These are phyloP conservation scores for Cladosporium sp. DNA, from an alignment of 2,329 filamentous ascomycete species.

Conservation along the genomic window DNA sequence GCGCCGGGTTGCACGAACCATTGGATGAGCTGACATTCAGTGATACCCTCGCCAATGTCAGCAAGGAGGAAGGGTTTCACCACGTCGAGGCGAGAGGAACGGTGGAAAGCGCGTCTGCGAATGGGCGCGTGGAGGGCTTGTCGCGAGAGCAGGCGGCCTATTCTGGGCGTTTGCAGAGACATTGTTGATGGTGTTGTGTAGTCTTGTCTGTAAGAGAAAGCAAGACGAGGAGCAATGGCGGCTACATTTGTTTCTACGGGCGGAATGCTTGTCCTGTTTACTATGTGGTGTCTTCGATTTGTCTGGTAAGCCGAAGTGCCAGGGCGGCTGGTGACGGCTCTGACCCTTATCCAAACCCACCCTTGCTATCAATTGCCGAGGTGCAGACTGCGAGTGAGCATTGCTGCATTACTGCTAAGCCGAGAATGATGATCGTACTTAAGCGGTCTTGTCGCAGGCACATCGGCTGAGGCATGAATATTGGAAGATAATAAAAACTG, in stretches of 20 bases:
- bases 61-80: slow-evolving; percentile 80
- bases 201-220: background rate
- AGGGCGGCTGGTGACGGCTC: slow-evolving; percentile 12
- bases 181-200: background rate
- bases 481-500: background rate
- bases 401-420: slow-evolving; percentile 9
- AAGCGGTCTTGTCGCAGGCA: background rate
- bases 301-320: slow-evolving; percentile 16
- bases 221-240: slow-evolving; percentile 9
- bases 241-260: slow-evolving; percentile 15
- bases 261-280: slow-evolving; percentile 15
- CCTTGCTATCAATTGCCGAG: slow-evolving; percentile 4
- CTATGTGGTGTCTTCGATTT: background rate
- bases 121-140: background rate
- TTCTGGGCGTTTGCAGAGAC: slow-evolving; percentile 4
- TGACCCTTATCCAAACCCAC: background rate
- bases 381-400: background rate
- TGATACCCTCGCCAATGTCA: slow-evolving; percentile 91
- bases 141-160: slow-evolving; percentile 15
- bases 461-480: background rate
- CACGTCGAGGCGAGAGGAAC: slow-evolving; percentile 38
- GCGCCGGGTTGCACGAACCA: slow-evolving; percentile 98
- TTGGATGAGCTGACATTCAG: slow-evolving; percentile 98
- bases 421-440: background rate
- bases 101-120: slow-evolving; percentile 28